Conservation (phyloP, 495 filamentous ascomycete genomes). For the Oidiodendron maius region DNA sequence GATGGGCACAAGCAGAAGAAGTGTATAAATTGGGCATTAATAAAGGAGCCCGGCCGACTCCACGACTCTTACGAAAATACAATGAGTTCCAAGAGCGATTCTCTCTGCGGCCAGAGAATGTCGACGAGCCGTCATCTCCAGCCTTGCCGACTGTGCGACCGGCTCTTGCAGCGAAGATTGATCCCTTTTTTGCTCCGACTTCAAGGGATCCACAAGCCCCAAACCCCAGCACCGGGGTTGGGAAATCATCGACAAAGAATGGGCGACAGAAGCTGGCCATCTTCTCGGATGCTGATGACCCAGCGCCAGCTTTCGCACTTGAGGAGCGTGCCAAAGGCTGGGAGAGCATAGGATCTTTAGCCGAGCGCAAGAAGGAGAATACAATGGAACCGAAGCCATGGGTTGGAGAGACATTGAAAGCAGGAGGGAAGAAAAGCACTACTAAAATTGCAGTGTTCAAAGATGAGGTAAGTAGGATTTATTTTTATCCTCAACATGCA, state of each 20-base stretch:
- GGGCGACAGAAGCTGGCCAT: constrained; percentile 81
- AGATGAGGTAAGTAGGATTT: constrained; percentile 74
- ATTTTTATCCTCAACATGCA: constrained; percentile 35
- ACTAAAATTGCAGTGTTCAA: constrained; percentile 91
- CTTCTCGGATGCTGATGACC: constrained; percentile 71
- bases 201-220: constrained; percentile 64
- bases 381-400: constrained; percentile 79
- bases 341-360: constrained; percentile 83
- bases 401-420: constrained; percentile 87
- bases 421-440: constrained; percentile 66
- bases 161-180: constrained; percentile 79
- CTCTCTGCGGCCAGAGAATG: constrained; percentile 49
- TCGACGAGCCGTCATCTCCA: constrained; percentile 70
- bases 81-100: constrained; percentile 80
- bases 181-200: constrained; percentile 60
- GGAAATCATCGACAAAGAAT: constrained; percentile 41
- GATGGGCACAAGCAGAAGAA: constrained; percentile 91
- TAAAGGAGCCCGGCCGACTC: constrained; percentile 74
- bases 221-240: constrained; percentile 35
- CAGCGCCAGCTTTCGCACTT: constrained; percentile 38
- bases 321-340: constrained; percentile 62
- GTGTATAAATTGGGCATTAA: constrained; percentile 86
- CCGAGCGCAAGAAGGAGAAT: constrained; percentile 93
- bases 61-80: constrained; percentile 80
- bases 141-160: constrained; percentile 77